Conservation (phyloP, 1,139 yeast genomes). For the Blastobotrys petasosporus region DNA sequence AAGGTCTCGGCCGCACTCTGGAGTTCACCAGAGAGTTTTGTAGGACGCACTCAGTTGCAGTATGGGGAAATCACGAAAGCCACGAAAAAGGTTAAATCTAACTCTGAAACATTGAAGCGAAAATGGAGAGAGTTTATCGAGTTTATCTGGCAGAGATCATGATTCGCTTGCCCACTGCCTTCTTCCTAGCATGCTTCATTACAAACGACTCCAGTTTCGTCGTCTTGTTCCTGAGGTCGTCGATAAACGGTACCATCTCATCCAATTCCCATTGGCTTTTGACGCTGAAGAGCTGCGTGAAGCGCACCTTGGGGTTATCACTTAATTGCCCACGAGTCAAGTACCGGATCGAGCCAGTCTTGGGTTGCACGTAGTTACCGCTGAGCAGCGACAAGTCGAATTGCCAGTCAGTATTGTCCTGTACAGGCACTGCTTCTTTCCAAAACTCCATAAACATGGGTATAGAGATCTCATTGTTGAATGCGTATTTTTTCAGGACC, state of each 20-base stretch:
- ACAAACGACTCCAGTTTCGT: constrained; percentile 64
- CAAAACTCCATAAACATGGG: constrained; percentile 19
- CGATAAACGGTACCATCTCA: constrained; percentile 67
- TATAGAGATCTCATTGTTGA: constrained; percentile 21
- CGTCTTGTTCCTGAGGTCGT: constrained; percentile 44
- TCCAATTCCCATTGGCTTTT: constrained; percentile 63
- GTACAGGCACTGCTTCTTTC: constrained; percentile 24
- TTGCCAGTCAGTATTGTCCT: constrained; percentile 38
- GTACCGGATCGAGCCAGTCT: constrained; percentile 43
- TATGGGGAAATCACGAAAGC: too few species aligned
- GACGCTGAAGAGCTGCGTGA: constrained; percentile 55
- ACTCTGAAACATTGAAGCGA: too few species aligned
- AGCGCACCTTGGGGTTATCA: constrained; percentile 46
- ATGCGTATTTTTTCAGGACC: constrained; percentile 40
- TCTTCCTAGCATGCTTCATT: constrained; percentile 70
- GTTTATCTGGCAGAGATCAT: constrained; percentile 27
- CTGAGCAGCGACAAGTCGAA: constrained; percentile 47
- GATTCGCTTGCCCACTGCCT: constrained; percentile 46
- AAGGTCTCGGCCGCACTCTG: too few species aligned
- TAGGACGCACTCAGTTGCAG: too few species aligned
- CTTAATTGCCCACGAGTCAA: constrained; percentile 48
- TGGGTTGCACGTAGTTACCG: constrained; percentile 52
- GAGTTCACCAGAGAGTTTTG: too few species aligned
- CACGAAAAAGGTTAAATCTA: too few species aligned
- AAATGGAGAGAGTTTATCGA: too few species aligned